These are phyloP conservation scores for Cyclotella cryptica DNA, from an alignment of 108 stramenopile genomes.

Conservation along the genomic window DNA sequence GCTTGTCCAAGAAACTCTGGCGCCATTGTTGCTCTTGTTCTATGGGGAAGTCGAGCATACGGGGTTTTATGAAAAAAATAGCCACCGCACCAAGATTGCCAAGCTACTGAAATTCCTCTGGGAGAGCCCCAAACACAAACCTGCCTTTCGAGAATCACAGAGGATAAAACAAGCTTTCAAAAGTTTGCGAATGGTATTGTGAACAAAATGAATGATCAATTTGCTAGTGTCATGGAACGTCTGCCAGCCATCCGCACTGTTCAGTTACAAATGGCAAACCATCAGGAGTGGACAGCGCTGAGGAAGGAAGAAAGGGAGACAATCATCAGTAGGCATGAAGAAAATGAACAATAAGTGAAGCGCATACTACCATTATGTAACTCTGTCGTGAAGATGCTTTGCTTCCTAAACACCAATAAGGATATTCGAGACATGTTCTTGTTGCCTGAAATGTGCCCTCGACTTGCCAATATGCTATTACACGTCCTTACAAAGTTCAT, in stretches of 20 bases:
- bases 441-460: conserved; percentile 81
- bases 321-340: conserved; percentile 75
- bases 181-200: conserved; percentile 99
- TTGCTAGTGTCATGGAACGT: conserved; percentile 94
- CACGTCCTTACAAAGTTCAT: conserved; percentile 91
- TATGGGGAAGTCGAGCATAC: conserved; percentile 99
- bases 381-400: conserved; percentile 96
- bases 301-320: conserved; percentile 88
- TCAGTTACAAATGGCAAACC: conserved; percentile 89
- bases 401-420: conserved; percentile 92
- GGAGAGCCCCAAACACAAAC: conserved; percentile 90
- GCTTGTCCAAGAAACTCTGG: conserved; percentile 86
- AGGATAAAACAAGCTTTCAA: conserved; percentile 89
- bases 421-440: conserved; percentile 91
- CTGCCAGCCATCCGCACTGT: conserved; percentile 90
- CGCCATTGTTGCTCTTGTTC: conserved; percentile 93
- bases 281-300: conserved; percentile 85
- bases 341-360: conserved; percentile 91
- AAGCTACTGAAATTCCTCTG: conserved; percentile 93
- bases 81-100: conserved; percentile 91
- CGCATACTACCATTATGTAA: conserved; percentile 89
- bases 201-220: conserved; percentile 97
- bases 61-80: conserved; percentile 95
- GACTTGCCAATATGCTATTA: conserved; percentile 93
- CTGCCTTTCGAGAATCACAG: conserved; percentile 92